Evolutionary conservation across 768 basidiomycete species (phyloP).

Genomic region (Kondoa subrosea): DNA sequence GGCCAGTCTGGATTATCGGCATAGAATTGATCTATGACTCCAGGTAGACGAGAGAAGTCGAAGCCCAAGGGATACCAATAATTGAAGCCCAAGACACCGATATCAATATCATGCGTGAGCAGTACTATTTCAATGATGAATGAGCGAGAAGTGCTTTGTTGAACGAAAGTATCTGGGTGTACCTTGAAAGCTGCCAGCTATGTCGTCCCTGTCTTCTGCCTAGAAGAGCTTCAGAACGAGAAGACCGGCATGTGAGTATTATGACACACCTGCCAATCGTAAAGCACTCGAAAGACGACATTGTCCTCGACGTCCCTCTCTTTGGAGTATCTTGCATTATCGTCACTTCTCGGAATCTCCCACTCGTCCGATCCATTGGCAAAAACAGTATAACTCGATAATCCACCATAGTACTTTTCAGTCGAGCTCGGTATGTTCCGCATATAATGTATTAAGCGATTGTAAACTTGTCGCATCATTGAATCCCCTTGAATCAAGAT

Average conservation of each 20-base stretch:
- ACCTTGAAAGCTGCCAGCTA: conserved; percentile 2
- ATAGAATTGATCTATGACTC: conserved; percentile 6
- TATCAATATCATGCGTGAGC: background rate
- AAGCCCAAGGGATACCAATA: conserved; percentile 6
- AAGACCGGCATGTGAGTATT: background rate
- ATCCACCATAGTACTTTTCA: conserved; percentile 2
- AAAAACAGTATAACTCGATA: background rate
- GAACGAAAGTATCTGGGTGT: no score
- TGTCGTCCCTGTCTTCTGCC: background rate
- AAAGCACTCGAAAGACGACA: background rate
- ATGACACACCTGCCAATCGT: conserved; percentile 6
- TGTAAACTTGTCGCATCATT: conserved; percentile 7
- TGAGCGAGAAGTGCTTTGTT: no score
- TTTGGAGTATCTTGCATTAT: background rate
- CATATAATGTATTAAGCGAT: background rate
- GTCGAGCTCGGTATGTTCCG: background rate
- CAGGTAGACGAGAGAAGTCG: conserved; percentile 5
- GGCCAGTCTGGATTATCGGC: background rate
- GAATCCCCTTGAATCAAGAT: conserved; percentile 2
- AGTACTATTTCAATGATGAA: background rate
- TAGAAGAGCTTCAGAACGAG: background rate
- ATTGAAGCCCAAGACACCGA: conserved; percentile 5
- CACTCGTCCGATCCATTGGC: conserved; percentile 2
- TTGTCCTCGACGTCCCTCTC: background rate
- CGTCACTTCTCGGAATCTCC: background rate